phyloP scores from a whole-genome alignment of 2,329 filamentous ascomycete genomes.

The Sporothrix curviconia region DNA sequence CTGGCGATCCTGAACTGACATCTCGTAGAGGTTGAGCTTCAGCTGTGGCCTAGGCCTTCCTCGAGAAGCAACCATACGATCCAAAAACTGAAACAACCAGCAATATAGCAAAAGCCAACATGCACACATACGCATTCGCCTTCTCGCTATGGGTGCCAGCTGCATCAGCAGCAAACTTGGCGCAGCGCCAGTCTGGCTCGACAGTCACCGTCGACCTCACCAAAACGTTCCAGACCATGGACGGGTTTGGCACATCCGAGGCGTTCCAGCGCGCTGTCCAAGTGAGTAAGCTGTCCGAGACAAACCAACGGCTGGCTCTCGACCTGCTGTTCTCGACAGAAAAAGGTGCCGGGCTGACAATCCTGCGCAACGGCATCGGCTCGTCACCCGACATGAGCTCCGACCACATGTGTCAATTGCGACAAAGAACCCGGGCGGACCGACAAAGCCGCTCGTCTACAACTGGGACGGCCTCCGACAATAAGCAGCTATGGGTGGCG shows the following conservation, averaged over 20 bases:
- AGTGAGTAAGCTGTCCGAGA: slow-evolving; percentile 19
- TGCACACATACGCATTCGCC: not conserved
- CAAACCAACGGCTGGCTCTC: slow-evolving; percentile 22
- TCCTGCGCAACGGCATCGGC: slow-evolving; percentile 36
- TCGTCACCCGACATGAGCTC: slow-evolving; percentile 20
- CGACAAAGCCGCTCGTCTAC: slow-evolving; percentile 31
- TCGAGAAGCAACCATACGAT: too few relatives aligned
- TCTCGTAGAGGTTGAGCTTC: too few relatives aligned
- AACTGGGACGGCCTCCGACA: slow-evolving; percentile 37
- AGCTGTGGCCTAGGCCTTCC: too few relatives aligned
- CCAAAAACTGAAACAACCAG: not conserved
- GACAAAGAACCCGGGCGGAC: slow-evolving; percentile 32
- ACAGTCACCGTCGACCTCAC: slow-evolving; percentile 31
- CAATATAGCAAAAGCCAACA: not conserved
- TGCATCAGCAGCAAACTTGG: not conserved
- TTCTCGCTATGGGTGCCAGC: not conserved
- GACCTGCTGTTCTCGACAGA: slow-evolving; percentile 32
- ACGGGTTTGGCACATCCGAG: slow-evolving; percentile 38
- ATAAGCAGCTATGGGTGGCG: slow-evolving; percentile 40
- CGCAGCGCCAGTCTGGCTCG: slow-evolving; percentile 8
- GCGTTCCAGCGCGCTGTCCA: slow-evolving; percentile 36
- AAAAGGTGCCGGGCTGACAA: slow-evolving; percentile 35
- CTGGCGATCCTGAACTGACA: too few relatives aligned
- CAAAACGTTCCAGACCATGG: slow-evolving; percentile 37
- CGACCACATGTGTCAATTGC: slow-evolving; percentile 29